These are phyloP conservation scores for Aegilops bicornis DNA, from an alignment of 176 grass and related monocot genomes.

Conservation along the genomic window DNA sequence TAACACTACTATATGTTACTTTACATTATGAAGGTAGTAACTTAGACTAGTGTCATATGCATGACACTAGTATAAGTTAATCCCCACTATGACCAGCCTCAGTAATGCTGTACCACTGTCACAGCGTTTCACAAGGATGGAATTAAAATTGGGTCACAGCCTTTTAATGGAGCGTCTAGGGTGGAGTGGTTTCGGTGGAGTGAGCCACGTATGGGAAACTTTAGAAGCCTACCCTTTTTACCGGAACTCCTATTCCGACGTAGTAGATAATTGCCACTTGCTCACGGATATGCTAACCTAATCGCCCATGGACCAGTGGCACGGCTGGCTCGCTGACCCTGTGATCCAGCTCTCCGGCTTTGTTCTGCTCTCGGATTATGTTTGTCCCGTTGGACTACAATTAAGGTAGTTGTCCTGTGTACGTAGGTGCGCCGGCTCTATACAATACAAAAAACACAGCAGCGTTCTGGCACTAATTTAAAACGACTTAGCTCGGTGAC, in stretches of 20 bases:
- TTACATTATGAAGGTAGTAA: too few relatives aligned
- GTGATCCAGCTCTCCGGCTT: neutral
- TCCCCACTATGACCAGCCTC: too few relatives aligned
- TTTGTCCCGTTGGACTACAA: neutral
- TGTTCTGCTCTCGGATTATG: neutral
- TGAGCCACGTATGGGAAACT: constrained; percentile 20
- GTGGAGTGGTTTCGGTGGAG: too few relatives aligned
- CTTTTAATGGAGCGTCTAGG: too few relatives aligned
- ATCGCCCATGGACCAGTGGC: neutral
- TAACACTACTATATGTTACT: too few relatives aligned
- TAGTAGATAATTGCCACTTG: constrained; percentile 7
- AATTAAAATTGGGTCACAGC: neutral
- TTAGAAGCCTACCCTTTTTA: neutral
- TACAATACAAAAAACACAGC: neutral
- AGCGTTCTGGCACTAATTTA: neutral
- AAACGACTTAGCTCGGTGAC: neutral
- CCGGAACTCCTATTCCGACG: neutral
- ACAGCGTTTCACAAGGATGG: neutral
- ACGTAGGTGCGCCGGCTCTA: neutral
- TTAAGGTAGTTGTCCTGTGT: neutral
- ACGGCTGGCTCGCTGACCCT: neutral
- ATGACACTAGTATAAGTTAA: too few relatives aligned
- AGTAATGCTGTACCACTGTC: neutral
- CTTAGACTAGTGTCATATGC: too few relatives aligned
- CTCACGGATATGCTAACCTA: constrained; percentile 18